phyloP scores from a whole-genome alignment of 2,329 filamentous ascomycete species.

The Ceratocystis albifundus region DNA sequence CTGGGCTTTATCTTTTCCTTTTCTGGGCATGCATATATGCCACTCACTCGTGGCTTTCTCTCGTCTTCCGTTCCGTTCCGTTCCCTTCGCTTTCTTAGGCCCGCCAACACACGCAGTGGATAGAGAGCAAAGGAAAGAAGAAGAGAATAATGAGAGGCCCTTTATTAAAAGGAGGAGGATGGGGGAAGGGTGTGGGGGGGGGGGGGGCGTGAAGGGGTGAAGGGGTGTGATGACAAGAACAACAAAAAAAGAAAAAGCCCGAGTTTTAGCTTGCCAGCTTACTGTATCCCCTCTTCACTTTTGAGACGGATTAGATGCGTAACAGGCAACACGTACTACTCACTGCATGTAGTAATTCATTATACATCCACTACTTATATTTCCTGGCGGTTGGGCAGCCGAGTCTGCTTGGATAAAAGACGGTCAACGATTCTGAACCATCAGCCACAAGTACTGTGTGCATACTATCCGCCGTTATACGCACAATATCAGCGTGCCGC shows the following conservation, averaged over 20 bases:
- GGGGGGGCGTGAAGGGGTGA: no score
- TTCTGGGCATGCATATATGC: constrained; percentile 3
- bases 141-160: no score
- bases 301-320: neutral
- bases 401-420: neutral
- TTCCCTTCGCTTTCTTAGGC: neutral
- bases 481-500: neutral
- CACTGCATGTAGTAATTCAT: neutral
- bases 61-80: neutral
- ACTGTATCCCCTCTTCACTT: neutral
- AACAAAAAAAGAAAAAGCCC: neutral
- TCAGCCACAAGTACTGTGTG: neutral
- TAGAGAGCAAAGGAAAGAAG: neutral
- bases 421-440: neutral
- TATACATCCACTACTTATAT: neutral
- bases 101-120: neutral
- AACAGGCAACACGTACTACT: neutral
- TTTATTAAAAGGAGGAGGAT: no score
- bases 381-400: neutral
- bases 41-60: neutral
- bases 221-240: no score
- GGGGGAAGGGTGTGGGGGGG: no score
- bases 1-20: neutral
- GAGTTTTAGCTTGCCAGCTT: neutral
- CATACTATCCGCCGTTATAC: neutral